These are phyloP conservation scores for Candida dajiaensis DNA, from an alignment of 805 yeast species.

Conservation along the genomic window DNA sequence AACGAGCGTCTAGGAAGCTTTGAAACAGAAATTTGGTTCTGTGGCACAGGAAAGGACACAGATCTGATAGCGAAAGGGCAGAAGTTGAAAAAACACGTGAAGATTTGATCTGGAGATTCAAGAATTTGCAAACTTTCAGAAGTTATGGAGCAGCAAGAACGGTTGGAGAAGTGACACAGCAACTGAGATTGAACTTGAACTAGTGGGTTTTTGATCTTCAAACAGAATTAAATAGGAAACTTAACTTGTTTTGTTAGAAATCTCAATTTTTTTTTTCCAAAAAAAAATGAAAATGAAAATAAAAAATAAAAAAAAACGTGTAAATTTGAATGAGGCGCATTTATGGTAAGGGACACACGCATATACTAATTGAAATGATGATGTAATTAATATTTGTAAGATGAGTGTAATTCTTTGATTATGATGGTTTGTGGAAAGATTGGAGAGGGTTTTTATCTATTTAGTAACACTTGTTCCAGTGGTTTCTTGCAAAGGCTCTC, in stretches of 20 bases:
- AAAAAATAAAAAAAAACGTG: neutral
- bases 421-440: too few species aligned
- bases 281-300: neutral
- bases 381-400: too few species aligned
- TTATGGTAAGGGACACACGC: neutral
- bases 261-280: too few species aligned
- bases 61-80: neutral
- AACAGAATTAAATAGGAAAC: neutral
- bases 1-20: neutral
- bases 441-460: slow-evolving; percentile 6
- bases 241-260: neutral
- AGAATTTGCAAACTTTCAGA: neutral
- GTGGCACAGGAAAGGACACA: neutral
- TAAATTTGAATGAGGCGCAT: neutral
- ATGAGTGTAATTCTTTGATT: too few species aligned
- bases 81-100: neutral
- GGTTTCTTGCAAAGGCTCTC: slow-evolving; percentile 35
- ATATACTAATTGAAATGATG: neutral
- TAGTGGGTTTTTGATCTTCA: too few species aligned
- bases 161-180: neutral
- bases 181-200: neutral
- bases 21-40: neutral
- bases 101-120: neutral
- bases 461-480: slow-evolving; percentile 17
- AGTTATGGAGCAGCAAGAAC: neutral